Evolutionary conservation across 768 basidiomycete genomes (phyloP).

Genomic region (Ramaria sp.): DNA sequence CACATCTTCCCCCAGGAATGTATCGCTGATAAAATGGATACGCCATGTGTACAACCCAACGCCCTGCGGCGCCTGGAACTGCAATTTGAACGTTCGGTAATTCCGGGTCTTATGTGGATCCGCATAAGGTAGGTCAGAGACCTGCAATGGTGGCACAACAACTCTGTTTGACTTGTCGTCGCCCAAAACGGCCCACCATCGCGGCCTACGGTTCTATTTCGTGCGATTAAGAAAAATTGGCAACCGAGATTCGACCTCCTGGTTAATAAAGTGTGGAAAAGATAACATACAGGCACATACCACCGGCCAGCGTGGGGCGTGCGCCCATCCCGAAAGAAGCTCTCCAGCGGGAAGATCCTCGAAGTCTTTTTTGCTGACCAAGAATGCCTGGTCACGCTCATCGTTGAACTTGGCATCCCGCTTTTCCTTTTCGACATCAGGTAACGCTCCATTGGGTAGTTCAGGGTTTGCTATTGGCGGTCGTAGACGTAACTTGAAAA

Average conservation of each 20-base stretch:
- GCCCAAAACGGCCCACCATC: slow-evolving; percentile 87
- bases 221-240: no score
- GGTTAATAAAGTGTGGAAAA: neutral
- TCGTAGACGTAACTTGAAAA: slow-evolving; percentile 70
- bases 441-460: slow-evolving; percentile 14
- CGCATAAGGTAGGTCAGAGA: slow-evolving; percentile 67
- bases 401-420: slow-evolving; percentile 36
- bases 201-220: slow-evolving; percentile 69
- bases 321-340: slow-evolving; percentile 50
- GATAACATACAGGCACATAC: slow-evolving; percentile 32
- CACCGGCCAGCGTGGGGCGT: slow-evolving; percentile 88
- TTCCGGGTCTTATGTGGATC: slow-evolving; percentile 39
- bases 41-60: slow-evolving; percentile 85
- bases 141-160: slow-evolving; percentile 77
- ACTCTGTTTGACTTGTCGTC: slow-evolving; percentile 79
- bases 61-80: slow-evolving; percentile 88
- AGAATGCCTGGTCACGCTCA: slow-evolving; percentile 61
- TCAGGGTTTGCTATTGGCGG: slow-evolving; percentile 34
- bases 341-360: slow-evolving; percentile 44
- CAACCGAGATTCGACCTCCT: no score
- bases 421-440: slow-evolving; percentile 37
- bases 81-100: slow-evolving; percentile 79
- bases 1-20: slow-evolving; percentile 75
- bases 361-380: slow-evolving; percentile 47
- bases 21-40: slow-evolving; percentile 77